These are phyloP conservation scores for Suillus discolor DNA, from an alignment of 768 basidiomycete species.

Conservation along the genomic window DNA sequence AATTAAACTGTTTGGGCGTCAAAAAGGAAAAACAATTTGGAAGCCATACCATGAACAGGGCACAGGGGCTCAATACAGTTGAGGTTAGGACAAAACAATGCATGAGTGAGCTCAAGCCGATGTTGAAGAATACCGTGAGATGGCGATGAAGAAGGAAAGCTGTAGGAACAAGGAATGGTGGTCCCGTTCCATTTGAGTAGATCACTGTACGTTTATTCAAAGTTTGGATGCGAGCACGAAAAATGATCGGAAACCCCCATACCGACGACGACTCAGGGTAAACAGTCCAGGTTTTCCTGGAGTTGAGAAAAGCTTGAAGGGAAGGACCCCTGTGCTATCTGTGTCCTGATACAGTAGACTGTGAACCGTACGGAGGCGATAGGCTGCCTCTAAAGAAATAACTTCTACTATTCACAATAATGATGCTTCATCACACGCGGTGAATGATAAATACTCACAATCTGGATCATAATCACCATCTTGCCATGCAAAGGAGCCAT, in stretches of 20 bases:
- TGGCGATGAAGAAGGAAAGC: constrained; percentile 10
- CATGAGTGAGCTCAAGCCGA: constrained; percentile 38
- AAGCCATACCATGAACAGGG: constrained; percentile 45
- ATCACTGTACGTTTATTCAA: constrained; percentile 31
- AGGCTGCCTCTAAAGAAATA: constrained; percentile 50
- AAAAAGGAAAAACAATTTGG: constrained; percentile 13
- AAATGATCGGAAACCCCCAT: constrained; percentile 34
- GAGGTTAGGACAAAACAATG: constrained; percentile 53
- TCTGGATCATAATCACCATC: constrained; percentile 37
- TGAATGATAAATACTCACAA: constrained; percentile 31
- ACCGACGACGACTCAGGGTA: constrained; percentile 24
- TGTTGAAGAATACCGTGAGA: constrained; percentile 20
- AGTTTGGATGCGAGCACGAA: constrained; percentile 7
- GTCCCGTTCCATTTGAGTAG: constrained; percentile 29
- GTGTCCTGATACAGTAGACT: constrained; percentile 46
- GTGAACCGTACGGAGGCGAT: constrained; percentile 42
- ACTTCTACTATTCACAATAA: constrained; percentile 42
- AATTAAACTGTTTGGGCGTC: constrained; percentile 9
- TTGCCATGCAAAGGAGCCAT: constrained; percentile 57
- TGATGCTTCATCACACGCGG: background rate
- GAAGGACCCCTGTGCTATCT: constrained; percentile 51
- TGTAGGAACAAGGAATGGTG: constrained; percentile 23
- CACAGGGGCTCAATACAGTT: constrained; percentile 56
- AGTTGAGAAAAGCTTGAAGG: constrained; percentile 35
- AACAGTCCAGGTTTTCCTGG: constrained; percentile 31